Base-by-base conservation (phyloP, 192 early-diverging fungal species). In the Coemansia sp. region DNA sequence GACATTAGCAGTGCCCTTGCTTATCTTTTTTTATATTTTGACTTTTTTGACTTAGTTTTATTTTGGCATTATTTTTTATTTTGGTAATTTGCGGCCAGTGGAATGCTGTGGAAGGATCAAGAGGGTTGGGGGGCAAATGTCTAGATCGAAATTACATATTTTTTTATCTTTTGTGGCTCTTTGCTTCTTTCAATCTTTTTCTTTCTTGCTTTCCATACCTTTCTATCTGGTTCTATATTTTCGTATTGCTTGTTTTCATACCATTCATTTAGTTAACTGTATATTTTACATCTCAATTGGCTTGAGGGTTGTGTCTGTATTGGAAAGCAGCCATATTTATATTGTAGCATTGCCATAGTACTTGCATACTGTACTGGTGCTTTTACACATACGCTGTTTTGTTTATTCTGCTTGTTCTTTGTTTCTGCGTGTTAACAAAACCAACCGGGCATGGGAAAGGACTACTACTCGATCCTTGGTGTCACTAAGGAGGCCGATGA, bases 381-480 rank as follows among this genome's bases (percentile, higher is more conserved):
- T 8, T 60, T 49, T 37, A 57, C 55, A 16, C 48, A 63, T 15
- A 48, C 45, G 1, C 19, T 41, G 13, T 49, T 41, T 52, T 40
- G 41, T 47, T 13, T 42, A 37, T 39, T 21, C 41, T 39, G 9
- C 22, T 8, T 11, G 8, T 54, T 54, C 26, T 21, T 21, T 21
- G 16, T 42, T 18, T 16, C 26, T 13, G 46, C 16, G 40, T 32
- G 51, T 22, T 41, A 41, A 54, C 32, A 54, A 15, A 13, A 4
- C 51, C 41, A 18, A 19, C 8, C 11, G 37, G 63, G 51, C 46
- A 85, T 90, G 78, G 87, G 93, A 59, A 98, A 98, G 74, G 96
- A 99, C 74, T 98, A 96, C 70, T 99, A 99, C 82, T 89, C 95
- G 77, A 91, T 98, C 63, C 74, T 99, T 16, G 93, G 90, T 10